Evolutionary conservation across 495 filamentous ascomycete species (phyloP).

Genomic region (Penicillium angulare): DNA sequence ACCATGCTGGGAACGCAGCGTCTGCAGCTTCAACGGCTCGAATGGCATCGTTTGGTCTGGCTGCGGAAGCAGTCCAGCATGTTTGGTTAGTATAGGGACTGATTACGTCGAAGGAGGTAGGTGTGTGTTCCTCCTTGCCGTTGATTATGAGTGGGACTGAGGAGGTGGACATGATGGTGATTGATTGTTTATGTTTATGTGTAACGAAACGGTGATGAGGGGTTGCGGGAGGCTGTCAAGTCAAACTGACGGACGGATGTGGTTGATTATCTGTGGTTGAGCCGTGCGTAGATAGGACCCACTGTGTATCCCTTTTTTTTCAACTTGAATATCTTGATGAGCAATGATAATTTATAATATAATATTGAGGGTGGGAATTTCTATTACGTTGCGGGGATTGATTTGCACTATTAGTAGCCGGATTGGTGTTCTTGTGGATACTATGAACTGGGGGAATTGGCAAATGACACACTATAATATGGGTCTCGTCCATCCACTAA

Average conservation of each 20-base stretch:
- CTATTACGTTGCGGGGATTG: background rate
- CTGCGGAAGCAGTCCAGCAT: conserved; percentile 62
- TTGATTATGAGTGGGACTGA: conserved; percentile 70
- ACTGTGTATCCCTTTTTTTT: background rate
- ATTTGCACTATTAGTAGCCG: no score
- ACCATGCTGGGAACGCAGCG: conserved; percentile 71
- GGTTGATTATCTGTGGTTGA: no score
- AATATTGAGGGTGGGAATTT: no score
- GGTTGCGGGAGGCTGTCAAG: no score
- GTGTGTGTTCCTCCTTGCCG: conserved; percentile 57
- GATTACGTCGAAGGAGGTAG: conserved; percentile 61
- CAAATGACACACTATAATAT: no score
- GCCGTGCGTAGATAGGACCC: no score
- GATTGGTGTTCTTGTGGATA: no score
- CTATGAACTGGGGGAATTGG: no score
- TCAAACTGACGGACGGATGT: no score
- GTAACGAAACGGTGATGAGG: background rate
- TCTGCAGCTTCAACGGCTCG: conserved; percentile 65
- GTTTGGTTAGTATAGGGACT: conserved; percentile 64
- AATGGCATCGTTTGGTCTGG: conserved; percentile 58
- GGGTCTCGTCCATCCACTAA: no score
- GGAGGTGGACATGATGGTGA: conserved; percentile 8
- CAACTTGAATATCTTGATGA: background rate
- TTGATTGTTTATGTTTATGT: background rate
- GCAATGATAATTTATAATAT: background rate